A percentile compares a stretch with the other conserved stretches of the same genome.
Conservation (phyloP, 2,329 filamentous ascomycete genomes). For the Aspergillus persii region DNA sequence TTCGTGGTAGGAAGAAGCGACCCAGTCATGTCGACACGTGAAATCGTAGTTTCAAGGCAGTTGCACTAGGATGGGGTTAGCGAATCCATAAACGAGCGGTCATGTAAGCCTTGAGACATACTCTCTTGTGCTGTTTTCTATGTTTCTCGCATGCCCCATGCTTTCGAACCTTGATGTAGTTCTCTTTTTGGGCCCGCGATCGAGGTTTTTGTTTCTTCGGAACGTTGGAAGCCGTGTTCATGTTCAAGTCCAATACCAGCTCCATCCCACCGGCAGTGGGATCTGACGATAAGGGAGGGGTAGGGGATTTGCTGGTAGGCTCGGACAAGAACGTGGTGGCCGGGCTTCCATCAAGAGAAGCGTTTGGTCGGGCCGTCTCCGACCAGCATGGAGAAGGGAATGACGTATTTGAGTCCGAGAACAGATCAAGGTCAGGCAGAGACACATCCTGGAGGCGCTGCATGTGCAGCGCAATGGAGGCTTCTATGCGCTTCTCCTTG, state of each 20-base stretch:
- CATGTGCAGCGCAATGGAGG: constrained; percentile 42
- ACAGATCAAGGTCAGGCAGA: constrained; percentile 24
- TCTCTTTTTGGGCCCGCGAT: constrained; percentile 42
- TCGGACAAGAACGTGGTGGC: constrained; percentile 18
- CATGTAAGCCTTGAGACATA: constrained; percentile 20
- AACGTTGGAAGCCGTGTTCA: constrained; percentile 42
- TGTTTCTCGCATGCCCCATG: constrained; percentile 45
- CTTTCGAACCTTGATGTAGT: constrained; percentile 44
- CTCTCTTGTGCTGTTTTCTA: constrained; percentile 43
- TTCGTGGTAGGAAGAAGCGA: constrained; percentile 12
- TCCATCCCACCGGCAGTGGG: constrained; percentile 30
- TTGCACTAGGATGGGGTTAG: constrained; percentile 34
- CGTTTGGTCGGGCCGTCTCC: constrained; percentile 26
- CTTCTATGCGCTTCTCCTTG: constrained; percentile 42
- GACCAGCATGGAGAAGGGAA: constrained; percentile 35
- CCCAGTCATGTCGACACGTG: constrained; percentile 16
- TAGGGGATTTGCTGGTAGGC: constrained; percentile 8
- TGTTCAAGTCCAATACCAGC: constrained; percentile 43
- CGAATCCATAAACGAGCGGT: not conserved
- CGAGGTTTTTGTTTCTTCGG: constrained; percentile 43
- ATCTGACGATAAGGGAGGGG: constrained; percentile 17
- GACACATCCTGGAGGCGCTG: constrained; percentile 36
- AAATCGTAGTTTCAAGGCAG: constrained; percentile 37
- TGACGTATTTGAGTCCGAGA: constrained; percentile 29
- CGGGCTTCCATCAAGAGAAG: constrained; percentile 22